Conservation (phyloP, 495 filamentous ascomycete genomes). For the Lindgomyces ingoldianus region DNA sequence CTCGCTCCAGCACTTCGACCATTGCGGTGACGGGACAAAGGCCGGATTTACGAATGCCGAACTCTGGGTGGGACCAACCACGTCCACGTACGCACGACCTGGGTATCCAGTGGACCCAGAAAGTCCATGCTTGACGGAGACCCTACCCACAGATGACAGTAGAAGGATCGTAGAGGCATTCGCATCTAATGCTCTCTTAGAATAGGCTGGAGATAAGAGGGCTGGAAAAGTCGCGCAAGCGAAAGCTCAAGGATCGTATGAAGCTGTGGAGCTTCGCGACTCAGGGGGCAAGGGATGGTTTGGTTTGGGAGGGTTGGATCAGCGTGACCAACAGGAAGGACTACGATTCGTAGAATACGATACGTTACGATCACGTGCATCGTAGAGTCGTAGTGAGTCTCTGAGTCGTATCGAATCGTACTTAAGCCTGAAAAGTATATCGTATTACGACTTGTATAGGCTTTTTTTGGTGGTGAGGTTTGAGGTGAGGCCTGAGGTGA, state of each 20-base stretch:
- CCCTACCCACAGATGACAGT: constrained; percentile 13
- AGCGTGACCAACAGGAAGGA: too few relatives aligned
- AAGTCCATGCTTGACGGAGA: constrained; percentile 2
- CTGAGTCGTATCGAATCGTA: too few relatives aligned
- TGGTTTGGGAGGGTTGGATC: too few relatives aligned
- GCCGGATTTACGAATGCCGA: constrained; percentile 15
- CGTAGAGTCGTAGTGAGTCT: too few relatives aligned
- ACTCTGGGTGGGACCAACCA: constrained; percentile 26
- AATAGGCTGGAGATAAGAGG: constrained; percentile 10
- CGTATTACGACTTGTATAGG: too few relatives aligned
- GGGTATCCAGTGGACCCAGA: constrained; percentile 23
- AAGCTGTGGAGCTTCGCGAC: constrained; percentile 16
- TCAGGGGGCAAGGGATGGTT: neutral
- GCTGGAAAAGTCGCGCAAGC: constrained; percentile 12
- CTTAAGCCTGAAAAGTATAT: too few relatives aligned
- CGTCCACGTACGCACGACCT: constrained; percentile 26
- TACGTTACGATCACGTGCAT: constrained; percentile 19
- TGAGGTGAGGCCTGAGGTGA: too few relatives aligned
- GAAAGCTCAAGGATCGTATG: constrained; percentile 17
- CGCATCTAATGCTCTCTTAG: constrained; percentile 1
- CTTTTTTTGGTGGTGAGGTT: too few relatives aligned
- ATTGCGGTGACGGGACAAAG: constrained; percentile 26
- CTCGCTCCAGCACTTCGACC: constrained; percentile 30
- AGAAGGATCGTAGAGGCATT: constrained; percentile 26
- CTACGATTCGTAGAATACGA: too few relatives aligned